Evolutionary conservation across 1,284 basidiomycete genomes (phyloP), one percentile per base, ranked within the genome.

Genomic region (Singerocomus inundabilis): DNA sequence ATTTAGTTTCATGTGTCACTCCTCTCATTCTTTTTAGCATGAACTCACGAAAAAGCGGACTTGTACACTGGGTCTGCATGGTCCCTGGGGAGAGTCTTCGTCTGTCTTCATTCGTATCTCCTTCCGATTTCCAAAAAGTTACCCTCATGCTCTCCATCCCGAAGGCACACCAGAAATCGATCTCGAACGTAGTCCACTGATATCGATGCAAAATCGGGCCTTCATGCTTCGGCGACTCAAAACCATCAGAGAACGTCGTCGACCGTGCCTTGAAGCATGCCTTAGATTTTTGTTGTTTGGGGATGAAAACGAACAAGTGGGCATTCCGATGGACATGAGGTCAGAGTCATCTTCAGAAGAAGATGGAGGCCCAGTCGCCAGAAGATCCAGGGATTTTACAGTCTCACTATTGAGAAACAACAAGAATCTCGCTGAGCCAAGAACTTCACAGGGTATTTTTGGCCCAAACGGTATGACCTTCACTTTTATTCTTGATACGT

Each of bases 61-160:
- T 15, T 91, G 91, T 57, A 94, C 91, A 2, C 78, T 97, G 46
- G 89, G 91, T 8, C 73, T 97, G 41, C 86, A 93, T 60, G 92
- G 92, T 1, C 93, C 93, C 1, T 96, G 93, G 93, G 92, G 91
- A 10, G 87, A 88, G 50, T 81, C 73, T 13, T 86, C 80, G 5
- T 85, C 79, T 26, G 68, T 68, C 18, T 93, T 91, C 72, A 84
- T 96, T 47, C 84, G 94, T 1, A 82, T 95, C n/a, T 88, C 91
- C 6, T 95, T 96, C 72, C 84, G 83, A 2, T 97, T 97, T 64
- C 93, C 94, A 1, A 77, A 81, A 29, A 81, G 82, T 41, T 98
- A 98, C 61, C 93, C 93, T 0, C 77, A 82, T 21, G 74, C 74
- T 0, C 55, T 59, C 0, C 73, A 83, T 46, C 81, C 84, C 0